Percentiles rank a stretch among this genome's conserved stretches.
These are phyloP conservation scores for Skeletonema marinoi DNA, from an alignment of 108 stramenopile species.

Conservation along the genomic window DNA sequence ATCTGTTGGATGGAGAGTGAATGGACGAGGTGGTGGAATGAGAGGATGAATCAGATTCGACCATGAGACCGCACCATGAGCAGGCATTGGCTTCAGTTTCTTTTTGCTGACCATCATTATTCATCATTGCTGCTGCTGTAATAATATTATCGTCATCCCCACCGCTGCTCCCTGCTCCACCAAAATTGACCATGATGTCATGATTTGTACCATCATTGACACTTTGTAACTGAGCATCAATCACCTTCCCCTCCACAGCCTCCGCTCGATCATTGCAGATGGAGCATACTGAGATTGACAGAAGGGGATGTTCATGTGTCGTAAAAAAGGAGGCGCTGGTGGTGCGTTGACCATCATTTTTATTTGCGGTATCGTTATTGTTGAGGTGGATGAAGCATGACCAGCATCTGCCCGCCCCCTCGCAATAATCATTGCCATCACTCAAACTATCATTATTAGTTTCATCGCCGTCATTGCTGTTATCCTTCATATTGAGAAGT, in stretches of 20 bases:
- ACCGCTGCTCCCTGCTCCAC: neutral
- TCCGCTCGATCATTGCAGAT: constrained; percentile 53
- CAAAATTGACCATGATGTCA: constrained; percentile 1
- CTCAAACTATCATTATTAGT: no score
- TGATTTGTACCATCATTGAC: neutral
- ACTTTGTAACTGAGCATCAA: constrained; percentile 5
- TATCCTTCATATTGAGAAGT: neutral
- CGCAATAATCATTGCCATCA: neutral
- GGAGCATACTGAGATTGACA: constrained; percentile 52
- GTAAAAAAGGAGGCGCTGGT: constrained; percentile 16
- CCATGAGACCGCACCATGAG: constrained; percentile 48
- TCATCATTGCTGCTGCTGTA: no score
- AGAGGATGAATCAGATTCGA: neutral
- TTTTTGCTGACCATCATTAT: no score
- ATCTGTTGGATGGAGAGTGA: no score
- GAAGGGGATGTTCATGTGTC: constrained; percentile 55
- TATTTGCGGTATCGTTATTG: neutral
- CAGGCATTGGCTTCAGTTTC: constrained; percentile 12
- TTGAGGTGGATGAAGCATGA: constrained; percentile 21
- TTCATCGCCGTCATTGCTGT: neutral
- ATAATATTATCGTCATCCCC: no score
- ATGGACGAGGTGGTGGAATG: no score
- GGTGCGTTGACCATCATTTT: neutral
- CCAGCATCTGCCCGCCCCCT: constrained; percentile 16
- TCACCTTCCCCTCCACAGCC: constrained; percentile 31